Evolutionary conservation across 345 rosid genomes (phyloP), one percentile per base, ranked within the genome.

Genomic region (Crucihimalaya himalaica): DNA sequence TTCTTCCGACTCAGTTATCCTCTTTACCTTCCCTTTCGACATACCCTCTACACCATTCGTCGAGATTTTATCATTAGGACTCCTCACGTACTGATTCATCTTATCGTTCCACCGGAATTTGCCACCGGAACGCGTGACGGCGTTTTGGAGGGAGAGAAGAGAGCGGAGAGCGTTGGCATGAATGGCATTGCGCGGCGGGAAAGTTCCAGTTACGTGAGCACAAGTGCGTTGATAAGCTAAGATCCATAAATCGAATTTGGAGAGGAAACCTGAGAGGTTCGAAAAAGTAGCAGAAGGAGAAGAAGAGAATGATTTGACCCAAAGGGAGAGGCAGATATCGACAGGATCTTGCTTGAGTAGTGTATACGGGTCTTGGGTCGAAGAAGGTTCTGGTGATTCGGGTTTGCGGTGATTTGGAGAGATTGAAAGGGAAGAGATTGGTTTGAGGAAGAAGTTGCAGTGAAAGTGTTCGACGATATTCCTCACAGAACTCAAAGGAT

Each of bases 261-360:
- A 83, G 78, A 95, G 88, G 75, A 88, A 95, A 68, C 97, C 97
- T 0, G 92, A 84, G 81, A 95, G 86, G 75, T 95, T 87, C 0
- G 87, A 80, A 71, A 89, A 89, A 14, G 83, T 79, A 55, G 83
- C 48, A 48, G 81, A 45, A 0, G 88, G 90, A 0, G 88, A 88
- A 1, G 90, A 86, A 14, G 99, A 87, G 88, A 87, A 95, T 60
- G 97, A 83, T 72, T 95, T 95, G 83, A 92, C 86, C 99, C 99
- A 95, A 10, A 95, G 76, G 5, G 93, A 88, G 51, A 86, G 75
- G 52, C 91, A 87, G 51, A 89, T 86, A n/a, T 92, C 87, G 10
- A 92, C 72, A 0, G 97, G 97, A 63, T 95, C 99, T 65, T 87
- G 88, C 55, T 87, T 92, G 58, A 95, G 87, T 58, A 89, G 90